Percentiles rank a stretch among this genome's conserved stretches.
These are phyloP conservation scores for Neophaeococcomyces mojaviensis DNA, from an alignment of 2,329 filamentous ascomycete species.

Conservation along the genomic window DNA sequence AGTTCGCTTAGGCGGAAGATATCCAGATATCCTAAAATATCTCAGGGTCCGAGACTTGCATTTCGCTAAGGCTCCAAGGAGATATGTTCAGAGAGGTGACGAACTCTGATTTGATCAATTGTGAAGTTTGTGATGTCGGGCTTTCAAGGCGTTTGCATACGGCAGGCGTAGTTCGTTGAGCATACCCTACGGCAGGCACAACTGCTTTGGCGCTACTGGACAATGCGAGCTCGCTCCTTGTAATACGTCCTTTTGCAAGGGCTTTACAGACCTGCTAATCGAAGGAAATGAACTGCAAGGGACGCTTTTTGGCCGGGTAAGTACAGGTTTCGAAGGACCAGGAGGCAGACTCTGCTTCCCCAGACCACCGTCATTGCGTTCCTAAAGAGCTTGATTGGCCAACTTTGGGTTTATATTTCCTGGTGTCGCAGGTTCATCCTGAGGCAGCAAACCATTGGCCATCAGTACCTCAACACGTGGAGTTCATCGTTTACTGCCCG, in stretches of 20 bases:
- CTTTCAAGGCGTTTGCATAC: too few species aligned
- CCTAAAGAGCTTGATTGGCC: background rate
- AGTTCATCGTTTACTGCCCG: background rate
- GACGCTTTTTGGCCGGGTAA: background rate
- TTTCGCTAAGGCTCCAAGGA: background rate
- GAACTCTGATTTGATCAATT: too few species aligned
- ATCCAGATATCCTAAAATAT: background rate
- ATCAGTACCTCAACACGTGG: background rate
- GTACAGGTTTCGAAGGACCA: background rate
- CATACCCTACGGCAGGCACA: too few species aligned
- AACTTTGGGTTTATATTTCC: background rate
- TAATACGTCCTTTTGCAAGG: too few species aligned
- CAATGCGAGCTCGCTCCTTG: too few species aligned
- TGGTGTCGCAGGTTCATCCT: background rate
- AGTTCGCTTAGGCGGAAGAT: background rate
- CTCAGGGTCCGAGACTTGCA: conserved; percentile 4
- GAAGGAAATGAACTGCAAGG: background rate
- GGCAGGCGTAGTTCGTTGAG: too few species aligned
- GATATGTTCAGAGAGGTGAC: too few species aligned
- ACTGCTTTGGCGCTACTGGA: too few species aligned
- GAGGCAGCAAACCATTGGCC: background rate
- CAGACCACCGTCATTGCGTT: background rate
- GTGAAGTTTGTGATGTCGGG: too few species aligned
- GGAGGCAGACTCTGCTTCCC: background rate
- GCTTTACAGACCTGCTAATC: background rate